Conservation (phyloP, 208 protist species). For the Strigomonas culicis region DNA sequence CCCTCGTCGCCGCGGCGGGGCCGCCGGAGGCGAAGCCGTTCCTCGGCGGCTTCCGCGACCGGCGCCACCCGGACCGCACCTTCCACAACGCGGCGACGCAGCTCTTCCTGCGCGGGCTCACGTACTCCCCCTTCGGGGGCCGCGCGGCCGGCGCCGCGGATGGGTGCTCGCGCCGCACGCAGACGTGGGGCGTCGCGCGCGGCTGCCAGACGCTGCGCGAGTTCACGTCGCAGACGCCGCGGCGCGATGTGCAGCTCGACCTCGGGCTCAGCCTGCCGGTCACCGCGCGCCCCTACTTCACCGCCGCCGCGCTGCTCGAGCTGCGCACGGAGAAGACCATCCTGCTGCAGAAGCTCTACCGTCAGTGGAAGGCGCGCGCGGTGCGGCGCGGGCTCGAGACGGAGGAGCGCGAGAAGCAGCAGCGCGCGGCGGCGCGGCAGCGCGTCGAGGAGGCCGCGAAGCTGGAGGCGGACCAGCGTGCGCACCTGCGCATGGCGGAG, state of each 20-base stretch:
- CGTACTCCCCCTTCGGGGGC: constrained; percentile 53
- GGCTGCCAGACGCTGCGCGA: constrained; percentile 91
- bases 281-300: constrained; percentile 86
- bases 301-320: constrained; percentile 47
- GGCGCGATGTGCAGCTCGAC: constrained; percentile 62
- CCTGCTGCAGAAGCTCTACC: constrained; percentile 90
- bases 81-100: constrained; percentile 92
- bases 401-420: constrained; percentile 51
- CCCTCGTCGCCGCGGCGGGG: constrained; percentile 29
- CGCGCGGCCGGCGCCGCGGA: constrained; percentile 10
- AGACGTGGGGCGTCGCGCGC: constrained; percentile 87
- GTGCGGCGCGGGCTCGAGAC: constrained; percentile 54
- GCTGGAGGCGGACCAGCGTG: constrained; percentile 53
- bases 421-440: constrained; percentile 46
- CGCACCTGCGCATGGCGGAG: constrained; percentile 88
- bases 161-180: constrained; percentile 79
- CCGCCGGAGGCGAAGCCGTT: constrained; percentile 63
- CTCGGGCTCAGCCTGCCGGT: constrained; percentile 62
- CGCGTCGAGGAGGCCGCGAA: constrained; percentile 61
- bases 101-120: constrained; percentile 68
- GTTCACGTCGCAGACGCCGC: constrained; percentile 88
- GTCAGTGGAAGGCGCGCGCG: constrained; percentile 91
- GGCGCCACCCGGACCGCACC: constrained; percentile 47
- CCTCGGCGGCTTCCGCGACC: constrained; percentile 91
- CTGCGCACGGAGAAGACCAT: constrained; percentile 80